A percentile compares a stretch with the other conserved stretches of the same genome.
phyloP scores from a whole-genome alignment of 805 yeast species.

The Clavispora vitiphila region DNA sequence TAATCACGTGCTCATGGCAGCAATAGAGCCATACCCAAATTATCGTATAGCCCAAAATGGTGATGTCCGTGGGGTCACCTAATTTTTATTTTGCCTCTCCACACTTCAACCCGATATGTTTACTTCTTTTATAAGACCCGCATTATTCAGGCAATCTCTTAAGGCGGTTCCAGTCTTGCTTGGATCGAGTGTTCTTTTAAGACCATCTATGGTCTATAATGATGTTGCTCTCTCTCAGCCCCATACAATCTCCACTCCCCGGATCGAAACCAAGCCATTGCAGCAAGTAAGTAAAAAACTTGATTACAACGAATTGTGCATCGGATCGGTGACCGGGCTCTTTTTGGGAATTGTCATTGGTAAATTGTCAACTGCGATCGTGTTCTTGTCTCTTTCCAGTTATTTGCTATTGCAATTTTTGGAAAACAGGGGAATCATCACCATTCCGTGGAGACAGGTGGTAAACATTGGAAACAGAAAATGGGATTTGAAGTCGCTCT shows the following conservation, averaged over 20 bases:
- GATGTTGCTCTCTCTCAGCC: slow-evolving; percentile 12
- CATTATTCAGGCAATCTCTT: slow-evolving; percentile 8
- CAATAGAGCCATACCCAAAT: background rate
- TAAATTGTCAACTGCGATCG: slow-evolving; percentile 50
- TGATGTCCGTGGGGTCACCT: background rate
- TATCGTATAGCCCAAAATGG: background rate
- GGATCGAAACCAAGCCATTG: background rate
- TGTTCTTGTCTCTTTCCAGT: slow-evolving; percentile 42
- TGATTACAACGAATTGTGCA: slow-evolving; percentile 57
- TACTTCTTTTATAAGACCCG: slow-evolving; percentile 10
- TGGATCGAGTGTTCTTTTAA: slow-evolving; percentile 11
- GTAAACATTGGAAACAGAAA: slow-evolving; percentile 27
- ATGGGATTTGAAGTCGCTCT: slow-evolving; percentile 45
- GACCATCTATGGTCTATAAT: slow-evolving; percentile 9
- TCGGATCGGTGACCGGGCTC: slow-evolving; percentile 61
- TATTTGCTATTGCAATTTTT: slow-evolving; percentile 47
- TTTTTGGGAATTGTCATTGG: slow-evolving; percentile 58
- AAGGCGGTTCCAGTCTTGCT: slow-evolving; percentile 10
- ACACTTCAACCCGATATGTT: slow-evolving; percentile 6
- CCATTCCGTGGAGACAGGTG: slow-evolving; percentile 40
- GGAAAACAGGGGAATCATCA: slow-evolving; percentile 48
- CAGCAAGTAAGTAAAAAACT: slow-evolving; percentile 33
- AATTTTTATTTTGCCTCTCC: background rate
- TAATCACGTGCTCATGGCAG: background rate
- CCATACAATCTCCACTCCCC: background rate